Percentiles rank a stretch among this genome's conserved stretches.
These are phyloP conservation scores for Magnolia kwangsiensis DNA, from an alignment of 164 flowering plant genomes.

Conservation along the genomic window DNA sequence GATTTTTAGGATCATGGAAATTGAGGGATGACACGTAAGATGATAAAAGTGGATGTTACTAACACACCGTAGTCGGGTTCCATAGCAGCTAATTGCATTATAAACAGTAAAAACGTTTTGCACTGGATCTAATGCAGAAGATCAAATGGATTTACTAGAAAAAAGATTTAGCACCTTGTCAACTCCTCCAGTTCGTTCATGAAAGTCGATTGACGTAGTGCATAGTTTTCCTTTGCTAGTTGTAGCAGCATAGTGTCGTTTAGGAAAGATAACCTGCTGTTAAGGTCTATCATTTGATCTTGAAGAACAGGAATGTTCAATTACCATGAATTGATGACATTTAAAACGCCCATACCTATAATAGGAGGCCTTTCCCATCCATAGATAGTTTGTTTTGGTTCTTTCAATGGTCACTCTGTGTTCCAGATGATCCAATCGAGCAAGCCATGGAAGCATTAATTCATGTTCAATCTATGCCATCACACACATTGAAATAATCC, in stretches of 20 bases:
- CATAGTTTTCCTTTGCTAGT: conserved; percentile 2
- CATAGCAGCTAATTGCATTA: too few species aligned
- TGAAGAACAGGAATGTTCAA: not conserved
- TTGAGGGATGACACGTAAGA: too few species aligned
- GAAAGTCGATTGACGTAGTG: conserved; percentile 1
- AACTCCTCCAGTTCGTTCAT: conserved; percentile 6
- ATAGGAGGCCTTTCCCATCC: conserved; percentile 7
- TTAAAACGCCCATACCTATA: conserved; percentile 1
- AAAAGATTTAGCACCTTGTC: not conserved
- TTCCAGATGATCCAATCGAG: conserved; percentile 11
- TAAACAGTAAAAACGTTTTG: too few species aligned
- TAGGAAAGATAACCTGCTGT: conserved; percentile 1
- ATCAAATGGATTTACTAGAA: not conserved
- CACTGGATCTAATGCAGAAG: not conserved
- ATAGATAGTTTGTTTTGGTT: not conserved
- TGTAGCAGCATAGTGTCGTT: not conserved
- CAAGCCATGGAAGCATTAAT: conserved; percentile 7
- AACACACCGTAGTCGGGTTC: too few species aligned
- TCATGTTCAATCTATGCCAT: conserved; percentile 12
- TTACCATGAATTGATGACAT: not conserved
- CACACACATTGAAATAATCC: not conserved
- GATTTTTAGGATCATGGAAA: too few species aligned
- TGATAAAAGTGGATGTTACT: too few species aligned
- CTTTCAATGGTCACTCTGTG: conserved; percentile 8
- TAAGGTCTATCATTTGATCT: not conserved